phyloP scores from a whole-genome alignment of 2,329 filamentous ascomycete species.

The Neofusicoccum umdonicola region DNA sequence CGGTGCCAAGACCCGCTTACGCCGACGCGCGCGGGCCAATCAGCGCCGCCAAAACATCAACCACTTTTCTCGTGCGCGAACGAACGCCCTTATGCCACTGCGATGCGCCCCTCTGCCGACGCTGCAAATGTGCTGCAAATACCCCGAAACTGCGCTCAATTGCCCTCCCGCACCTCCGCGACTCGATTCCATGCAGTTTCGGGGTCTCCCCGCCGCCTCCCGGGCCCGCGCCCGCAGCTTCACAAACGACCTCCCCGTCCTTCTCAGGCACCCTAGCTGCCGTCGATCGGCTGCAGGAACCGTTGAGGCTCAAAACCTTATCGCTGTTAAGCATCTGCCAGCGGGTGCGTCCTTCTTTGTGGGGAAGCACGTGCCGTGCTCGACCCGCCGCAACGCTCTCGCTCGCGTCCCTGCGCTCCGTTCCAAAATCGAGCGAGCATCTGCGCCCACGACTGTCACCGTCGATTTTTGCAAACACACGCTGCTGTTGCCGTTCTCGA shows the following conservation, averaged over 20 bases:
- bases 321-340: conserved; percentile 19
- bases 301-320: conserved; percentile 22
- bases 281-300: conserved; percentile 24
- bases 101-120: conserved; percentile 11
- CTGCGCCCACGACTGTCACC: neutral
- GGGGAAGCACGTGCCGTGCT: conserved; percentile 20
- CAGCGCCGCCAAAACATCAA: conserved; percentile 14
- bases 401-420: conserved; percentile 10
- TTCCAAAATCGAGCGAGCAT: conserved; percentile 1
- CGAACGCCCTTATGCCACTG: conserved; percentile 6
- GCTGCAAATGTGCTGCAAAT: neutral
- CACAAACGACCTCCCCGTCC: conserved; percentile 6
- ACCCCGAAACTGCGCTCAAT: neutral
- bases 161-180: conserved; percentile 11
- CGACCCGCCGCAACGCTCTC: conserved; percentile 16
- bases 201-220: neutral
- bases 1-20: conserved; percentile 16
- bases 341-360: conserved; percentile 18
- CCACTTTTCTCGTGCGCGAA: conserved; percentile 9
- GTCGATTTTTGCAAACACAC: neutral
- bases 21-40: conserved; percentile 11
- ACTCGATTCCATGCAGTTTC: conserved; percentile 7
- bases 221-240: neutral
- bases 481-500: neutral
- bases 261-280: conserved; percentile 20